phyloP scores from a whole-genome alignment of 2,329 filamentous ascomycete genomes.

The Epichloe coenophiala region DNA sequence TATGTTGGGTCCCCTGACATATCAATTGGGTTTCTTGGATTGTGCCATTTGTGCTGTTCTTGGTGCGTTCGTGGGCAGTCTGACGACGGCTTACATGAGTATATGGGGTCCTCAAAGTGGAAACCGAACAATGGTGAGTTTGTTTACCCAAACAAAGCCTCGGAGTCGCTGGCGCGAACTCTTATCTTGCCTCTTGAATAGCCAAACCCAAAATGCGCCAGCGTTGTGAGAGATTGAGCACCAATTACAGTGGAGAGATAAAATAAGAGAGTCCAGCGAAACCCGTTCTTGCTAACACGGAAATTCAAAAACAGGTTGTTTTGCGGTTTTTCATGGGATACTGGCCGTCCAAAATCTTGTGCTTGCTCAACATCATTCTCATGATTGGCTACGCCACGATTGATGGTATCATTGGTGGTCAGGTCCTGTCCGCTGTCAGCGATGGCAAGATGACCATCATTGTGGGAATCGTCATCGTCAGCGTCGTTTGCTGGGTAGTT shows the following conservation, averaged over 20 bases:
- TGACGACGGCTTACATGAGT: conserved; percentile 64
- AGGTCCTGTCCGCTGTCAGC: conserved; percentile 65
- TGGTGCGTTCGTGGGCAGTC: conserved; percentile 60
- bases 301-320: conserved; percentile 32
- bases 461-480: conserved; percentile 64
- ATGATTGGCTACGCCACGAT: conserved; percentile 65
- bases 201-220: not conserved
- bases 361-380: conserved; percentile 36
- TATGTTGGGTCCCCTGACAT: conserved; percentile 53
- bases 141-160: not conserved
- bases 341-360: conserved; percentile 25
- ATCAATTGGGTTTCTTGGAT: conserved; percentile 59
- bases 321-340: conserved; percentile 66
- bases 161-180: not conserved
- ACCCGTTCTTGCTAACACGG: not conserved
- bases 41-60: conserved; percentile 59
- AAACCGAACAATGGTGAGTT: conserved; percentile 54
- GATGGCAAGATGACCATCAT: conserved; percentile 48
- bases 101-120: conserved; percentile 64
- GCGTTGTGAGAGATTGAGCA: not conserved
- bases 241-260: not conserved
- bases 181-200: not conserved
- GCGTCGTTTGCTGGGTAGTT: conserved; percentile 59
- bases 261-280: too few relatives aligned
- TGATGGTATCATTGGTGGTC: conserved; percentile 68